phyloP scores from a whole-genome alignment of 352 stramenopile genomes.

The Phytophthora quininea region DNA sequence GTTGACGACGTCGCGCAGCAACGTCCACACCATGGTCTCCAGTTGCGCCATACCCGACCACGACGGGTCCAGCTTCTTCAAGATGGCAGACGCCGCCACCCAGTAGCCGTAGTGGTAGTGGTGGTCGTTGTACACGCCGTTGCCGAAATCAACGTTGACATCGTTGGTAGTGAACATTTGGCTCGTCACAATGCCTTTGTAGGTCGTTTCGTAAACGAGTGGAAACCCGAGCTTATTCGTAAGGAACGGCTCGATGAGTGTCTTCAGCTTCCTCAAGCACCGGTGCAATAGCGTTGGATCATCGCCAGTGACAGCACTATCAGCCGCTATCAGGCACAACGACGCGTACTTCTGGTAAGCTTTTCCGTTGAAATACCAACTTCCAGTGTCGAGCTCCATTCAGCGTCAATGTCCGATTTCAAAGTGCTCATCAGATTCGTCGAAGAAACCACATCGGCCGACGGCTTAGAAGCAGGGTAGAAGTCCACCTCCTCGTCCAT shows the following conservation, averaged over 20 bases:
- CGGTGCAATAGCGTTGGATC: conserved; percentile 36
- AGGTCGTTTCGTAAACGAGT: conserved; percentile 62
- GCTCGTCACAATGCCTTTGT: conserved; percentile 51
- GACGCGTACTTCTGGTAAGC: conserved; percentile 70
- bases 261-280: conserved; percentile 26
- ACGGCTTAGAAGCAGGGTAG: conserved; percentile 37
- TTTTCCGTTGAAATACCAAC: conserved; percentile 73
- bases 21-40: conserved; percentile 48
- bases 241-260: conserved; percentile 46
- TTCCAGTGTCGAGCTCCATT: conserved; percentile 48
- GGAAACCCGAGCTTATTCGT: conserved; percentile 38
- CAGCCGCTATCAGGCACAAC: conserved; percentile 57
- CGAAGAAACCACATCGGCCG: conserved; percentile 15
- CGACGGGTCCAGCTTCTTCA: conserved; percentile 53
- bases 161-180: conserved; percentile 42
- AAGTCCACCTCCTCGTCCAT: conserved; percentile 48
- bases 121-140: conserved; percentile 76
- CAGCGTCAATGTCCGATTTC: conserved; percentile 45
- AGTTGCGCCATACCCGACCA: conserved; percentile 48
- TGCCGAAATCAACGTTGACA: conserved; percentile 60
- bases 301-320: conserved; percentile 39
- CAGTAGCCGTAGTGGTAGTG: conserved; percentile 84
- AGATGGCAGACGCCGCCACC: conserved; percentile 56
- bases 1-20: conserved; percentile 68
- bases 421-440: conserved; percentile 30